phyloP scores from a whole-genome alignment of 169 alveolate genomes.

The Cryptosporidium sp. region DNA sequence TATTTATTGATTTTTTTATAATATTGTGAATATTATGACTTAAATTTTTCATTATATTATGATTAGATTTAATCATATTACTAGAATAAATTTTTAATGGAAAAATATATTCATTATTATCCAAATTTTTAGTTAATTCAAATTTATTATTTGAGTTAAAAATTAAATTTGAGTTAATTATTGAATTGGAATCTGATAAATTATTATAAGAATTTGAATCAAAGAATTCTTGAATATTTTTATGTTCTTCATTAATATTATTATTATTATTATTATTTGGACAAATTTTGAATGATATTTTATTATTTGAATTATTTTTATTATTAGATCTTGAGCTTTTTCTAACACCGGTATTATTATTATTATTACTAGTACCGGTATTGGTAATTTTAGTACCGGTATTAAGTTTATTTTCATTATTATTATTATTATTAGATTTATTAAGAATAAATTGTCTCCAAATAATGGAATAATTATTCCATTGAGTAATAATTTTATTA shows the following conservation, averaged over 20 bases:
- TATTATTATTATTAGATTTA: background rate
- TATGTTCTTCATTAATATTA: too few species aligned
- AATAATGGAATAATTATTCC: slow-evolving; percentile 67
- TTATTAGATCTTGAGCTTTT: background rate
- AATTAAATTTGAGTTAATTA: too few species aligned
- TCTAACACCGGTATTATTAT: background rate
- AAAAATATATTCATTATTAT: background rate
- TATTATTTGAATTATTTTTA: background rate
- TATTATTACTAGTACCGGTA: too few species aligned
- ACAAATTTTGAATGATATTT: background rate
- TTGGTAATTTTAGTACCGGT: background rate
- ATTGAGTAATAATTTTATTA: slow-evolving; percentile 34
- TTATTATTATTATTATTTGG: background rate
- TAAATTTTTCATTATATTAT: background rate
- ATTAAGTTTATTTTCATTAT: background rate
- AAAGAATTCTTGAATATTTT: background rate
- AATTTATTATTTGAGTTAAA: background rate
- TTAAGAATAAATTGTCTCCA: slow-evolving; percentile 57
- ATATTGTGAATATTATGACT: background rate
- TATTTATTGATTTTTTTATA: background rate
- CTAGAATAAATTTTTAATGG: background rate
- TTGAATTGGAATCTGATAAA: background rate
- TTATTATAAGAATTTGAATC: background rate
- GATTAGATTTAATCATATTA: background rate
- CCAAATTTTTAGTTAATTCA: background rate